Base-by-base conservation (phyloP, 352 stramenopile species). In the Phytophthora lateralis region DNA sequence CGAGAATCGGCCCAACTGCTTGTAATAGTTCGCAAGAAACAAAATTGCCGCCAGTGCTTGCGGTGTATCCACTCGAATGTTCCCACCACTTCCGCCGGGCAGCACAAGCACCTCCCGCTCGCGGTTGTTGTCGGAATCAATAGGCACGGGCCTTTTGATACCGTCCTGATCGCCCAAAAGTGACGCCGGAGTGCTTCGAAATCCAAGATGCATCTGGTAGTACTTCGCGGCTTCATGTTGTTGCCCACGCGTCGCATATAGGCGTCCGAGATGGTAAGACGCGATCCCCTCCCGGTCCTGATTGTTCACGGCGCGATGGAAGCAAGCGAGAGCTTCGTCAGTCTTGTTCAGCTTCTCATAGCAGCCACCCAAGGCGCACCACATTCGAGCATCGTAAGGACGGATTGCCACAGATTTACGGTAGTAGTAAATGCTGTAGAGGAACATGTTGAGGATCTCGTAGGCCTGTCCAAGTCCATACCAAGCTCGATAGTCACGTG, bases 401-500 rank as follows among this genome's bases (percentile, higher is more conserved):
- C 96, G 91, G n/a, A 99, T 87, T 15, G 88, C 78, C 7, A 96
- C 91, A 7, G 96, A 96, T 73, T 98, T 98, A 49, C 95, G 85
- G 75, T 98, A 99, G 79, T 99, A 99, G 82, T 99, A 98, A n/a
- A 99, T 86, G 41, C 96, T 97, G 76, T 99, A 99, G 51, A 98
- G 82, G 54, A 95, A 93, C 96, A 99, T 98, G 68, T 98, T 97
- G 47, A 99, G 80, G 45, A 99, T 98, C 82, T 99, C 97, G 76
- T 99, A 99, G 0, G 95, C 97, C 73, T 99, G 97, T 0, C 97
- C 97, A 20, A 99, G 84, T 18, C 97, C 97, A 71, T 99, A 99
- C 97, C 97, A 99, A 14, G 97, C 97, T 30, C 97, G 85, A 76
- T 99, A 99, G 68, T 99, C 97, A 20, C 90, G 79, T 14, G 84